A percentile compares a stretch with the other conserved stretches of the same genome.
Evolutionary conservation across 108 stramenopile species (phyloP).

Genomic region (Cyclotella cryptica): DNA sequence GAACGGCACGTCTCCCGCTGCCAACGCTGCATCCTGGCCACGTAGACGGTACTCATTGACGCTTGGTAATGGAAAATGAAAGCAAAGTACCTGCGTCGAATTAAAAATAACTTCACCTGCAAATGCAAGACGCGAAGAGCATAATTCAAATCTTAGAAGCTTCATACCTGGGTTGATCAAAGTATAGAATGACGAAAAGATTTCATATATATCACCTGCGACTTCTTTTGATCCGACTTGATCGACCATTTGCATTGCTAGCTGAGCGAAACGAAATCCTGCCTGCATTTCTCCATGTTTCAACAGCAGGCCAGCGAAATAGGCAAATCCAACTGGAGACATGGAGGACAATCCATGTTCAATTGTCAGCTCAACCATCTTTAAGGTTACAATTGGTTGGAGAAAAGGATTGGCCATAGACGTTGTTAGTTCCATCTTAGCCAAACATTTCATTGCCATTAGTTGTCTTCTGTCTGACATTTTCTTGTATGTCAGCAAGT

Average conservation of each 20-base stretch:
- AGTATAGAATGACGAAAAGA: too few relatives aligned
- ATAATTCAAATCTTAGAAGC: too few relatives aligned
- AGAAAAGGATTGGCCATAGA: neutral
- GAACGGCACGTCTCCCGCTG: too few relatives aligned
- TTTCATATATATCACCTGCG: too few relatives aligned
- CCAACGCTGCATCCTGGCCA: too few relatives aligned
- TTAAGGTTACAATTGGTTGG: neutral
- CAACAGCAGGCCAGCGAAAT: constrained; percentile 7
- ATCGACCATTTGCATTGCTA: constrained; percentile 15
- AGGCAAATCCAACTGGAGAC: constrained; percentile 17
- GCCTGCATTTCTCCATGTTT: neutral
- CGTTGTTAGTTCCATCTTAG: neutral
- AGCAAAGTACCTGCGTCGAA: neutral
- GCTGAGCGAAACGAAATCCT: constrained; percentile 2
- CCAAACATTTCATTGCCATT: too few relatives aligned
- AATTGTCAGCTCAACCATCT: constrained; percentile 8
- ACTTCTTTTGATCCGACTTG: neutral
- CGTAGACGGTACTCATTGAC: too few relatives aligned
- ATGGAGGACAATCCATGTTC: constrained; percentile 16
- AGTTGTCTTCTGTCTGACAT: constrained; percentile 18
- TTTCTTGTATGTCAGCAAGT: neutral
- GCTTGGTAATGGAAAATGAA: constrained; percentile 3
- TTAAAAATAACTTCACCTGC: neutral
- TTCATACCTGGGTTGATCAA: too few relatives aligned
- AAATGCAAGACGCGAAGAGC: too few relatives aligned